A percentile compares a stretch with the other conserved stretches of the same genome.
These are phyloP conservation scores for Phylloporus gajari DNA, from an alignment of 1,284 basidiomycete genomes.

Conservation along the genomic window DNA sequence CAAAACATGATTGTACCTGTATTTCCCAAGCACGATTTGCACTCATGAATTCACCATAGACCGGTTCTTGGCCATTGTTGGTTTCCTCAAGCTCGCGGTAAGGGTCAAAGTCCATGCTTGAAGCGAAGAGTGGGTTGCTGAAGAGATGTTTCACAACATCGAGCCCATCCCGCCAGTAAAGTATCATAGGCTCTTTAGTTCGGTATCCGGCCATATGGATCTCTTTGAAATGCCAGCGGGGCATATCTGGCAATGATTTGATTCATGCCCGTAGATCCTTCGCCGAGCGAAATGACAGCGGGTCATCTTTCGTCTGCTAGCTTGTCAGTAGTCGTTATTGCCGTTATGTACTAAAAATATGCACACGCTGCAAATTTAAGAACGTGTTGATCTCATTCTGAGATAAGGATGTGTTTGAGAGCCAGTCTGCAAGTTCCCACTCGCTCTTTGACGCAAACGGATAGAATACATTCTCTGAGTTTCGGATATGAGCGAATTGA, in stretches of 20 bases:
- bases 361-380: conserved; percentile 2
- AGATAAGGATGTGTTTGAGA: conserved; percentile 1
- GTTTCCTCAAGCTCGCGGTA: background rate
- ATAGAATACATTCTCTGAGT: no score
- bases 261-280: background rate
- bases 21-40: conserved; percentile 19
- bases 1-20: conserved; percentile 10
- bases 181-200: conserved; percentile 2
- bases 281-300: conserved; percentile 8
- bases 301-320: background rate
- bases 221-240: conserved; percentile 8
- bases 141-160: conserved; percentile 11
- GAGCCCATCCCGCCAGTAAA: conserved; percentile 16
- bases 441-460: background rate
- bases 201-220: conserved; percentile 11
- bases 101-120: background rate
- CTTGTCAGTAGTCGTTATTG: no score
- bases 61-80: background rate
- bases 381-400: conserved; percentile 14
- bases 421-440: conserved; percentile 18
- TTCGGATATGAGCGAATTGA: no score
- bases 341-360: background rate
- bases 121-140: background rate
- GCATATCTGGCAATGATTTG: conserved; percentile 10
- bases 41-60: conserved; percentile 26